These are phyloP conservation scores for Acrodontium crateriforme DNA, from an alignment of 2,329 filamentous ascomycete genomes.

Conservation along the genomic window DNA sequence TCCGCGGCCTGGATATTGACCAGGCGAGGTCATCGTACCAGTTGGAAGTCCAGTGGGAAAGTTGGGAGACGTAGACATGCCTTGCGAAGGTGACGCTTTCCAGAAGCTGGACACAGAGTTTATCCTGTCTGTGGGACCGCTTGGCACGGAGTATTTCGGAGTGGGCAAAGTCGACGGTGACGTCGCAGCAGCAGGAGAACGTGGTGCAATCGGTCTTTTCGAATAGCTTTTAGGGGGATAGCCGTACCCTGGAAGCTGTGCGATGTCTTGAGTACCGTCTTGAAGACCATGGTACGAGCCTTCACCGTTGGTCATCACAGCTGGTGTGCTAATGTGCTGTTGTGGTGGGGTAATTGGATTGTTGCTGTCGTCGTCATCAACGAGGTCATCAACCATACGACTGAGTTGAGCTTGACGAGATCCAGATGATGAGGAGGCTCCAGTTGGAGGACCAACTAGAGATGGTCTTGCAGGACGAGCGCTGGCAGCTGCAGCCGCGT, in stretches of 20 bases:
- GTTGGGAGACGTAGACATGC: constrained; percentile 11
- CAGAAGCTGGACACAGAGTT: constrained; percentile 19
- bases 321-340: constrained; percentile 17
- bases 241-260: constrained; percentile 22
- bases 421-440: not conserved
- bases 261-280: constrained; percentile 23
- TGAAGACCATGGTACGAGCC: constrained; percentile 15
- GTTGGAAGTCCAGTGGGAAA: constrained; percentile 22
- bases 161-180: constrained; percentile 4
- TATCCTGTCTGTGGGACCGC: constrained; percentile 10
- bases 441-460: too few species aligned
- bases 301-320: constrained; percentile 26
- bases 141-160: constrained; percentile 1
- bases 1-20: constrained; percentile 8
- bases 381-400: constrained; percentile 45
- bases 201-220: constrained; percentile 1
- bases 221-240: constrained; percentile 16
- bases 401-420: constrained; percentile 36
- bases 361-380: constrained; percentile 33
- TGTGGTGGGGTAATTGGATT: constrained; percentile 34
- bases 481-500: constrained; percentile 18
- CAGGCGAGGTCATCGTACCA: constrained; percentile 16
- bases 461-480: too few species aligned
- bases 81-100: constrained; percentile 8
- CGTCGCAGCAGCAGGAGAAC: not conserved